Evolutionary conservation across 2,329 filamentous ascomycete species (phyloP).

Genomic region (Thielaviopsis musarum): DNA sequence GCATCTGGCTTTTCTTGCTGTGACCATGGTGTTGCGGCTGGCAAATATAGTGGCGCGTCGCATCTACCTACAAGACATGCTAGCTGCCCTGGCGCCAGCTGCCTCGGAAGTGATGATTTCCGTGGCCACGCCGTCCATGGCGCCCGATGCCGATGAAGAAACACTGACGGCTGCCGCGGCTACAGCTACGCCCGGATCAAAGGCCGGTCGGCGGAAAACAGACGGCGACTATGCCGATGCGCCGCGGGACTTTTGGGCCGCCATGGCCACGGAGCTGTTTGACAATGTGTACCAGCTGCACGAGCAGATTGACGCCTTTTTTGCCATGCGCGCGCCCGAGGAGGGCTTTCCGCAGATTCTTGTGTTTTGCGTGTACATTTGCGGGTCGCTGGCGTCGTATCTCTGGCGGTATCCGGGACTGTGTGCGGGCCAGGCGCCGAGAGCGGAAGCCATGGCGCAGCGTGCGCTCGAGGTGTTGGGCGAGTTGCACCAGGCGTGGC

Average conservation of each 20-base stretch:
- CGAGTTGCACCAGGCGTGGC: constrained; percentile 17
- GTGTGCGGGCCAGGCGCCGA: constrained; percentile 15
- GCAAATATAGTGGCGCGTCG: constrained; percentile 22
- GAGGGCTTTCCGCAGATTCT: constrained; percentile 22
- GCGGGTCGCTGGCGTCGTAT: constrained; percentile 21
- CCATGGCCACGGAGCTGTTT: constrained; percentile 20
- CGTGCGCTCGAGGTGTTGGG: constrained; percentile 15
- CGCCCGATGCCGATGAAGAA: constrained; percentile 6
- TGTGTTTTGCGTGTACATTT: constrained; percentile 25
- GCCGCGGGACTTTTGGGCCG: constrained; percentile 16
- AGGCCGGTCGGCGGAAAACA: too few species aligned
- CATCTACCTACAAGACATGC: constrained; percentile 20
- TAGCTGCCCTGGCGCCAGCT: constrained; percentile 11
- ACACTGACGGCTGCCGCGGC: too few species aligned
- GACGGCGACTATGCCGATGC: constrained; percentile 9
- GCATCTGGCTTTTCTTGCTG: constrained; percentile 21
- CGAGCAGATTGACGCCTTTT: constrained; percentile 22
- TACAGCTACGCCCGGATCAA: too few species aligned
- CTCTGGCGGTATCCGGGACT: constrained; percentile 18
- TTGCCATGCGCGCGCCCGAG: constrained; percentile 16
- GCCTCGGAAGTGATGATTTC: not conserved
- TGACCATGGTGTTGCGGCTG: constrained; percentile 21
- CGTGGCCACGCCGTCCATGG: constrained; percentile 10
- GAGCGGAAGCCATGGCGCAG: constrained; percentile 17
- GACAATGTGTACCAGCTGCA: constrained; percentile 20